Conservation (phyloP, 352 stramenopile species). For the Phytophthora hybrid region DNA sequence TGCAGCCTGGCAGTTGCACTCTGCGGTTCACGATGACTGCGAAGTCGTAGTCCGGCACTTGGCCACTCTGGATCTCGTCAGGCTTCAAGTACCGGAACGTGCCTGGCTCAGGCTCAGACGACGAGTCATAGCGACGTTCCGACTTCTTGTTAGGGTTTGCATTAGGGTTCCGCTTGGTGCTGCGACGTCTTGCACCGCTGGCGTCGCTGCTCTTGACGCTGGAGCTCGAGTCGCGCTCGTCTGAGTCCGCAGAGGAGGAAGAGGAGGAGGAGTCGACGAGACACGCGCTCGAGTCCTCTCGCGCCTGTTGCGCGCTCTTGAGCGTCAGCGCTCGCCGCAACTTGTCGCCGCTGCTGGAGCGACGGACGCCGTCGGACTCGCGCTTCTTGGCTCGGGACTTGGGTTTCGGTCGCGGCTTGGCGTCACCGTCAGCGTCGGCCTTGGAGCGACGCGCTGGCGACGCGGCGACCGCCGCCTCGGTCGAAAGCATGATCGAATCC, state of each 20-base stretch:
- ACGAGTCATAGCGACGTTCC: constrained; percentile 34
- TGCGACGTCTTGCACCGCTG: constrained; percentile 15
- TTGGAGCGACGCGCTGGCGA: background rate
- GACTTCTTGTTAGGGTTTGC: constrained; percentile 20
- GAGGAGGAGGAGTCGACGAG: constrained; percentile 51
- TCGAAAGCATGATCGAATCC: background rate
- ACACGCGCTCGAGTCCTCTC: constrained; percentile 69
- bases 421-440: constrained; percentile 10
- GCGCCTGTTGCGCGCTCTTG: constrained; percentile 19
- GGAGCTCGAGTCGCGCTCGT: constrained; percentile 33
- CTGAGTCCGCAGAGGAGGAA: constrained; percentile 17
- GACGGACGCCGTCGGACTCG: constrained; percentile 11
- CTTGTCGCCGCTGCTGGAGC: constrained; percentile 17
- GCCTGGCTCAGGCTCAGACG: constrained; percentile 46
- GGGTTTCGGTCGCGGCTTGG: constrained; percentile 9
- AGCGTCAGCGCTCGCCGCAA: background rate
- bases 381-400: constrained; percentile 27
- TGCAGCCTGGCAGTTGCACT: constrained; percentile 50
- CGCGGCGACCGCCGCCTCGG: background rate
- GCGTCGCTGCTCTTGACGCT: constrained; percentile 27
- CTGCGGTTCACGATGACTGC: constrained; percentile 82
- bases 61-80: constrained; percentile 73
- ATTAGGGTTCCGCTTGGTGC: constrained; percentile 21
- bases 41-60: constrained; percentile 77
- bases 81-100: constrained; percentile 87